Conservation (phyloP, 768 basidiomycete species). For the Lactifluus volemus region DNA sequence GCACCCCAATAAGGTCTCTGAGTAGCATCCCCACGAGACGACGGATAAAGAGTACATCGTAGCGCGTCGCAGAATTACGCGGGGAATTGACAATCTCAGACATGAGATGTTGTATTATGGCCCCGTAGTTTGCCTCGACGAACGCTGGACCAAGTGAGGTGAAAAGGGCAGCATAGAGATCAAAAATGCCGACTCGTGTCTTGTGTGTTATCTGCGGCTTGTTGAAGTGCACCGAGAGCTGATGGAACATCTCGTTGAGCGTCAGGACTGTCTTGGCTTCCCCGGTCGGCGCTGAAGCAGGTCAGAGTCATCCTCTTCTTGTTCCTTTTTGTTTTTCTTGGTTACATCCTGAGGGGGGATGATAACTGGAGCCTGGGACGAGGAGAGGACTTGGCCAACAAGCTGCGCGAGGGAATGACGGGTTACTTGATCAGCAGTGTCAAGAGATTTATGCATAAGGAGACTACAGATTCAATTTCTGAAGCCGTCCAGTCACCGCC, state of each 20-base stretch:
- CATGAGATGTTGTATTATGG: slow-evolving; percentile 72
- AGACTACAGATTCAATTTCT: slow-evolving; percentile 73
- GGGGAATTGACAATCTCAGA: slow-evolving; percentile 61
- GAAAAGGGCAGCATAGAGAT: slow-evolving; percentile 77
- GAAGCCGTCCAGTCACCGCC: slow-evolving; percentile 45
- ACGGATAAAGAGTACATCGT: slow-evolving; percentile 67
- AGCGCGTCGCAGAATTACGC: slow-evolving; percentile 46
- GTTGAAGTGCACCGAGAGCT: slow-evolving; percentile 76
- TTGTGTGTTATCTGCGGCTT: slow-evolving; percentile 58
- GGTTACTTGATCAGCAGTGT: slow-evolving; percentile 76
- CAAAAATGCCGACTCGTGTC: slow-evolving; percentile 77
- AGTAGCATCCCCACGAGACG: slow-evolving; percentile 70
- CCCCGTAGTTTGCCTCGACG: slow-evolving; percentile 74
- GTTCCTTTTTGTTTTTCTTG: slow-evolving; percentile 57
- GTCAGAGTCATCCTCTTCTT: slow-evolving; percentile 48
- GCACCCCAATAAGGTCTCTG: slow-evolving; percentile 77
- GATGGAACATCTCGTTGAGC: slow-evolving; percentile 72
- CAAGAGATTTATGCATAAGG: slow-evolving; percentile 64
- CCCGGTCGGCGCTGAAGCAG: slow-evolving; percentile 41
- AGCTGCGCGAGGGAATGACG: slow-evolving; percentile 74
- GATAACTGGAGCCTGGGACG: slow-evolving; percentile 64
- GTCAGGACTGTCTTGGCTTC: slow-evolving; percentile 60
- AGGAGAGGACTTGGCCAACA: slow-evolving; percentile 74
- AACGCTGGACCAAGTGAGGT: slow-evolving; percentile 65
- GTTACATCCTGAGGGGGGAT: slow-evolving; percentile 36